Evolutionary conservation across 495 filamentous ascomycete species (phyloP).

Genomic region (Aspergillus heteromorphus): DNA sequence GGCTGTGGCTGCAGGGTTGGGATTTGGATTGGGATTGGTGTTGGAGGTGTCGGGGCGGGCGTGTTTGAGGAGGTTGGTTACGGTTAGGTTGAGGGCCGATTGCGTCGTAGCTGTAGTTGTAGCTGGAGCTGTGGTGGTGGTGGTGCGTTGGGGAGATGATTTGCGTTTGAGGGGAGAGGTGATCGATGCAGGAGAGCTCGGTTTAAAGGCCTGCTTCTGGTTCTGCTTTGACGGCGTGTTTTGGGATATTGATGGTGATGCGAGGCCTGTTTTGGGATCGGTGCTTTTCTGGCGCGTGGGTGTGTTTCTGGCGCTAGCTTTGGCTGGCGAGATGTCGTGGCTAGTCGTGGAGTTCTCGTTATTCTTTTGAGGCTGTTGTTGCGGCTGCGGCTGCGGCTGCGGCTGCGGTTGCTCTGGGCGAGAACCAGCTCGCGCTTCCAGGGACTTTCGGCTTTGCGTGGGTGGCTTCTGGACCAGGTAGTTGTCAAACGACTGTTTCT

Average conservation of each 20-base stretch:
- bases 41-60: conserved; percentile 32
- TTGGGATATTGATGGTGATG: conserved; percentile 14
- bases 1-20: too few species aligned
- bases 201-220: too few species aligned
- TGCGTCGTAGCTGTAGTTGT: not conserved
- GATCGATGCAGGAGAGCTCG: not conserved
- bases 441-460: conserved; percentile 20
- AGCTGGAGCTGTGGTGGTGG: conserved; percentile 4
- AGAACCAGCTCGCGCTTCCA: conserved; percentile 20
- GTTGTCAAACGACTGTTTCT: conserved; percentile 46
- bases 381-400: not conserved
- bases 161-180: conserved; percentile 13
- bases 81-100: conserved; percentile 32
- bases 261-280: not conserved
- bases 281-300: conserved; percentile 2
- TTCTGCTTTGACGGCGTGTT: too few species aligned
- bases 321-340: conserved; percentile 8
- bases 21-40: too few species aligned
- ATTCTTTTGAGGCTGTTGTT: not conserved
- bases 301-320: conserved; percentile 6
- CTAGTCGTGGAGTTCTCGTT: not conserved
- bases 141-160: conserved; percentile 11
- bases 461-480: conserved; percentile 33
- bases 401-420: conserved; percentile 9
- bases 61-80: conserved; percentile 38